Conservation (phyloP, 257 asterid species). For the Scutellaria minor region DNA sequence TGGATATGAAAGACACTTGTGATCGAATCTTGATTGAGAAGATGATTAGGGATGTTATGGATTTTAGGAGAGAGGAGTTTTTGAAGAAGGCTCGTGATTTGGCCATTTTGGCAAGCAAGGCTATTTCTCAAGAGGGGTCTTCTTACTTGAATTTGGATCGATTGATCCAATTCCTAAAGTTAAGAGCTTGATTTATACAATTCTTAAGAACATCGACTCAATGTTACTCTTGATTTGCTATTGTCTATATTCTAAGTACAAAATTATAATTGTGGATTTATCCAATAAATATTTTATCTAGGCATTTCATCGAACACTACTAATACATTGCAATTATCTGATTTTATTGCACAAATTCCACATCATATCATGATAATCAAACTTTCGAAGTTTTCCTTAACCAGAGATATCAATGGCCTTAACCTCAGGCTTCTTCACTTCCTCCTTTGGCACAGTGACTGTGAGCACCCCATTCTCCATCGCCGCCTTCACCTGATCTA, state of each 20-base stretch:
- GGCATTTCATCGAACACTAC: too few species aligned
- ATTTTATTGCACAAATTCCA: too few species aligned
- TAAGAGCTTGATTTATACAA: neutral
- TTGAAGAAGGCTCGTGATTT: slow-evolving; percentile 30
- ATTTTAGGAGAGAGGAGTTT: slow-evolving; percentile 47
- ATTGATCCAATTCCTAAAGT: slow-evolving; percentile 29
- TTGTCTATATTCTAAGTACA: too few species aligned
- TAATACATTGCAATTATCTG: too few species aligned
- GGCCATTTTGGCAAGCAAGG: slow-evolving; percentile 44
- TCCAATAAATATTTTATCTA: too few species aligned
- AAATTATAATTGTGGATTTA: too few species aligned
- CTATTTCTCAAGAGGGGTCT: slow-evolving; percentile 49
- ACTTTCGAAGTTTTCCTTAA: neutral
- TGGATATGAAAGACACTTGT: slow-evolving; percentile 64
- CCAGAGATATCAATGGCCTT: slow-evolving; percentile 39
- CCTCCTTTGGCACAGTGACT: slow-evolving; percentile 36
- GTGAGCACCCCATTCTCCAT: slow-evolving; percentile 48
- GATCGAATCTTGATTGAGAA: slow-evolving; percentile 47
- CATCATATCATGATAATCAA: too few species aligned
- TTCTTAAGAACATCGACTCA: too few species aligned
- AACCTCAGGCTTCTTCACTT: slow-evolving; percentile 33
- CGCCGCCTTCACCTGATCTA: slow-evolving; percentile 35
- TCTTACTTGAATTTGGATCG: slow-evolving; percentile 45
- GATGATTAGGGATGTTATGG: slow-evolving; percentile 52
- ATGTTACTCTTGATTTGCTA: too few species aligned